Percentiles rank a stretch among this genome's conserved stretches.
phyloP scores from a whole-genome alignment of 2,329 filamentous ascomycete genomes.

The Neonectria punicea region DNA sequence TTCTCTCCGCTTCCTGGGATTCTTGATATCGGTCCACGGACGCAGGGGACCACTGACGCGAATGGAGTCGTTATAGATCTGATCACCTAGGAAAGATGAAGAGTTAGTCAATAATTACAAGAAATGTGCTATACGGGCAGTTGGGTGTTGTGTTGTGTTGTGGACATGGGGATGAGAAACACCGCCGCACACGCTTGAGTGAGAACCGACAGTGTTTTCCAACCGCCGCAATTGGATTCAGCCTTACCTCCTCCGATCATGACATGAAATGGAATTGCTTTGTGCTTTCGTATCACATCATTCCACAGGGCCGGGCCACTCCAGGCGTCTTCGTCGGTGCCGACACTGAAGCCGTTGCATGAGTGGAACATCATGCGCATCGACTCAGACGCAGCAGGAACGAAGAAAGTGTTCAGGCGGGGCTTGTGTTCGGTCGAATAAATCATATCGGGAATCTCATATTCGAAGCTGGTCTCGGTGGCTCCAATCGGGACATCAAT shows the following conservation, averaged over 20 bases:
- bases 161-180: too few relatives aligned
- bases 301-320: slow-evolving; percentile 95
- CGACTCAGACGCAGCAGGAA: slow-evolving; percentile 82
- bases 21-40: slow-evolving; percentile 85
- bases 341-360: slow-evolving; percentile 95
- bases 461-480: slow-evolving; percentile 80
- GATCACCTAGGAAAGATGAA: slow-evolving; percentile 65
- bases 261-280: slow-evolving; percentile 86
- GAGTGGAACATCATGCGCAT: slow-evolving; percentile 99
- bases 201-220: too few relatives aligned
- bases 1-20: slow-evolving; percentile 82
- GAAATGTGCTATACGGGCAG: too few relatives aligned
- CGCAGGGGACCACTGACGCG: slow-evolving; percentile 84
- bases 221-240: too few relatives aligned
- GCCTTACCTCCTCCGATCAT: slow-evolving; percentile 81
- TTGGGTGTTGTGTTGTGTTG: too few relatives aligned
- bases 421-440: slow-evolving; percentile 68
- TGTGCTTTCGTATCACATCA: slow-evolving; percentile 86
- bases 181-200: too few relatives aligned
- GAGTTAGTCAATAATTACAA: too few relatives aligned
- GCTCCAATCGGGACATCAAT: slow-evolving; percentile 79
- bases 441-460: slow-evolving; percentile 74
- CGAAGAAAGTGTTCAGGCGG: slow-evolving; percentile 78
- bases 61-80: slow-evolving; percentile 96
- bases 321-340: slow-evolving; percentile 85